Evolutionary conservation across 164 flowering plant genomes (phyloP).

Genomic region (Paratinospora sagittata): DNA sequence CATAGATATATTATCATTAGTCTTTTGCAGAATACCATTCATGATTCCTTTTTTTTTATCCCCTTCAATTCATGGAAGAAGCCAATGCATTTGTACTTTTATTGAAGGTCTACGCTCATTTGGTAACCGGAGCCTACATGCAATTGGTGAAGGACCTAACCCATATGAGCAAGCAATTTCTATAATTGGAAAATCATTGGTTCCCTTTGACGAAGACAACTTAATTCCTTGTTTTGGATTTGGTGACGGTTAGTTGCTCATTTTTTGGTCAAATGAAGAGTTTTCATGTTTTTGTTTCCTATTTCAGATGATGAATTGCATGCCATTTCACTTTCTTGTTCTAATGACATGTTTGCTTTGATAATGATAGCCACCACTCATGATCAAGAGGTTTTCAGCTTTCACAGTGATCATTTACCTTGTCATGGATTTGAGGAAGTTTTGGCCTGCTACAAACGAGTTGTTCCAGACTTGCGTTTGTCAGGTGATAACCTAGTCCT

Average conservation of each 20-base stretch:
- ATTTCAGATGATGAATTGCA: too few relatives aligned
- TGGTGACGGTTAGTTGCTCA: constrained; percentile 45
- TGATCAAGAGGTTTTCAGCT: constrained; percentile 65
- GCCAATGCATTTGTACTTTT: constrained; percentile 12
- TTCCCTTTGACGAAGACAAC: constrained; percentile 79
- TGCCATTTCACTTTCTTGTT: not conserved
- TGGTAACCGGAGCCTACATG: constrained; percentile 53
- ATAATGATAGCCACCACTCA: constrained; percentile 52
- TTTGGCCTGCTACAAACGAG: constrained; percentile 46
- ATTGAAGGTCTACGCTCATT: constrained; percentile 55
- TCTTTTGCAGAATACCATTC: not conserved
- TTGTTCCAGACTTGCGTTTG: constrained; percentile 45
- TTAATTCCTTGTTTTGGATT: constrained; percentile 31
- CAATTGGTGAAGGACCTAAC: constrained; percentile 49
- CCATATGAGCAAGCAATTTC: constrained; percentile 75
- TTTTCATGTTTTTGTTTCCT: not conserved
- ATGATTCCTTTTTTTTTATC: not conserved
- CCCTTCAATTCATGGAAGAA: not conserved
- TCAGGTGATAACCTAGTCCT: constrained; percentile 34
- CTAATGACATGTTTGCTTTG: not conserved
- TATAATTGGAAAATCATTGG: constrained; percentile 62
- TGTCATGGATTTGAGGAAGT: constrained; percentile 85
- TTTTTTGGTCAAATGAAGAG: not conserved
- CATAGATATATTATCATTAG: too few relatives aligned
- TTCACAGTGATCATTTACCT: constrained; percentile 51